Percentiles rank a stretch among this genome's conserved stretches.
These are phyloP conservation scores for Penicillium verhagenii DNA, from an alignment of 495 filamentous ascomycete genomes.

Conservation along the genomic window DNA sequence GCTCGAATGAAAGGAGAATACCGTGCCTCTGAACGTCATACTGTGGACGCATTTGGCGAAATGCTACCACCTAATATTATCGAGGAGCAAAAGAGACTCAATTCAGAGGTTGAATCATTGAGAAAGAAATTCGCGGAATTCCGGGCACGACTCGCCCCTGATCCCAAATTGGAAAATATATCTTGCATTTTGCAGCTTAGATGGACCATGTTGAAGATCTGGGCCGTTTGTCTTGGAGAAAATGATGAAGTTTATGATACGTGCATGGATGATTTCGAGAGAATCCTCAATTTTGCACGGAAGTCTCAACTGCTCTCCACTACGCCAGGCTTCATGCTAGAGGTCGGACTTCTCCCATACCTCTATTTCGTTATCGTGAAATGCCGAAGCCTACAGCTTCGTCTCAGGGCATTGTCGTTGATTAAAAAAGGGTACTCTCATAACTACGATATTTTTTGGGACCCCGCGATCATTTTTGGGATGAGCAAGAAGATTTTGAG, in stretches of 20 bases:
- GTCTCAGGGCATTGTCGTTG: neutral
- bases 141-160: neutral
- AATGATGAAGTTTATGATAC: neutral
- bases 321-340: slow-evolving; percentile 4
- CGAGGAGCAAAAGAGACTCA: neutral
- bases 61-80: neutral
- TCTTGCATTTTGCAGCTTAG: slow-evolving; percentile 1
- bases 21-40: neutral
- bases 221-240: neutral
- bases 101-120: neutral
- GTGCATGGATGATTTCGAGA: neutral
- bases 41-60: neutral
- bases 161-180: neutral
- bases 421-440: neutral
- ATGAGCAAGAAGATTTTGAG: neutral
- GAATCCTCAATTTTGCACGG: neutral
- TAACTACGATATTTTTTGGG: slow-evolving; percentile 1
- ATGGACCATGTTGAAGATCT: slow-evolving; percentile 6
- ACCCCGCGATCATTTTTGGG: neutral
- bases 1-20: neutral
- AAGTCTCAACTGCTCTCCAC: neutral
- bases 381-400: slow-evolving; percentile 4
- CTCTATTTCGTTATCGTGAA: slow-evolving; percentile 4
- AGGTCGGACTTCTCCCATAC: slow-evolving; percentile 1
- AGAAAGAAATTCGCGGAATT: neutral